These are phyloP conservation scores for Trametes villosa DNA, from an alignment of 768 basidiomycete genomes.

Conservation along the genomic window DNA sequence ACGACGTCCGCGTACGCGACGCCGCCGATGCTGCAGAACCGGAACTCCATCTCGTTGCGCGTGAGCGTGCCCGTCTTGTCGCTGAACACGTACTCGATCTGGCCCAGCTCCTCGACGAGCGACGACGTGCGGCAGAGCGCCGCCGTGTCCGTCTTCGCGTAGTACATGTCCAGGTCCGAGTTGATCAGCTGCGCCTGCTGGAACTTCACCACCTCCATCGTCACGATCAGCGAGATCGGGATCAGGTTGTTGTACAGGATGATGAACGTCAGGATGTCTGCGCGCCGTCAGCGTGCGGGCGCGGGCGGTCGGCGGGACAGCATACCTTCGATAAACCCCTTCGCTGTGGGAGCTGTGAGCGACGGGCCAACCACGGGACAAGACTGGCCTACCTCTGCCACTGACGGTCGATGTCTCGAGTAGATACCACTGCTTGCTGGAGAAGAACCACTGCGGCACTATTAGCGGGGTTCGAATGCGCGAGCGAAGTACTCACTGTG, in stretches of 20 bases:
- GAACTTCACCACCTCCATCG: constrained; percentile 99
- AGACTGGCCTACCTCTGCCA: constrained; percentile 67
- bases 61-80: constrained; percentile 96
- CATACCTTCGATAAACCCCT: constrained; percentile 83
- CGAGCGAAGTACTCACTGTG: constrained; percentile 47
- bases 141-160: constrained; percentile 92
- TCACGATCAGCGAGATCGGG: constrained; percentile 98
- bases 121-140: constrained; percentile 98
- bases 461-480: not conserved
- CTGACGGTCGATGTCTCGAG: constrained; percentile 61
- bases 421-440: constrained; percentile 90
- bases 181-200: constrained; percentile 98
- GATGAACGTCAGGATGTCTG: constrained; percentile 97
- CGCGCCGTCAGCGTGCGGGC: constrained; percentile 2
- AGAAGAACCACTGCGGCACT: constrained; percentile 77
- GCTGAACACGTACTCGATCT: constrained; percentile 95
- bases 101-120: constrained; percentile 96
- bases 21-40: constrained; percentile 86
- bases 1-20: constrained; percentile 89
- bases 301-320: not conserved
- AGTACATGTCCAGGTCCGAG: constrained; percentile 98
- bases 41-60: constrained; percentile 98
- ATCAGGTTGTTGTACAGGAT: constrained; percentile 99
- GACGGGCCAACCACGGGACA: not conserved
- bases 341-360: constrained; percentile 49